phyloP scores from a whole-genome alignment of 192 early-diverging fungal genomes.

The Podila minutissima region DNA sequence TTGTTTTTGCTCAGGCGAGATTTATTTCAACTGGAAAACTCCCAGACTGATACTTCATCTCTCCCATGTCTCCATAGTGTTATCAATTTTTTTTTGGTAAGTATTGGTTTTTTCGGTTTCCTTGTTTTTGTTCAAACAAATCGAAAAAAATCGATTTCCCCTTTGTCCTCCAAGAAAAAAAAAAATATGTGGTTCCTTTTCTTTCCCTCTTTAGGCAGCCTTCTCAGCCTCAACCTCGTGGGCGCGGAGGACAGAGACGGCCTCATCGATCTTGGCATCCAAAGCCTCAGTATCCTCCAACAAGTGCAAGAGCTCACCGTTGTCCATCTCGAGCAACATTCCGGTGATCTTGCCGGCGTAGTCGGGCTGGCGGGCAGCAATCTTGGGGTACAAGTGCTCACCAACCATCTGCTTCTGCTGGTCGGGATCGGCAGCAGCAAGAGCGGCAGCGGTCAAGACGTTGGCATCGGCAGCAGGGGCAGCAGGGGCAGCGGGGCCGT shows the following conservation, averaged over 20 bases:
- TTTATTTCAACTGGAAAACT: too few species aligned
- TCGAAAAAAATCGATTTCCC: conserved; percentile 9
- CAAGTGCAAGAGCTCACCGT: conserved; percentile 88
- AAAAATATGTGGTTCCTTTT: not conserved
- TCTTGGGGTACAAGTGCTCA: conserved; percentile 91
- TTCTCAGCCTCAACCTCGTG: conserved; percentile 20
- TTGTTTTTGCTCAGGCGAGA: too few species aligned
- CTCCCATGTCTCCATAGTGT: not conserved
- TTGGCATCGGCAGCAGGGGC: conserved; percentile 36
- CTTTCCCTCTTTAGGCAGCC: conserved; percentile 7
- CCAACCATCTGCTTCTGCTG: conserved; percentile 96
- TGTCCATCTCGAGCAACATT: conserved; percentile 99
- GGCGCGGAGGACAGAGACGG: conserved; percentile 29
- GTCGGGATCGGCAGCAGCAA: conserved; percentile 81
- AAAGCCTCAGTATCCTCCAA: conserved; percentile 76
- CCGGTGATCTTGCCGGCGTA: conserved; percentile 97
- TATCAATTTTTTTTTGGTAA: conserved; percentile 2
- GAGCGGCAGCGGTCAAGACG: conserved; percentile 73
- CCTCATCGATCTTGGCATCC: conserved; percentile 33
- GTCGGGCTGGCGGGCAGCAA: conserved; percentile 72
- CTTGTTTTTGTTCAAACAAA: not conserved
- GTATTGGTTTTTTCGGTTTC: conserved; percentile 1
- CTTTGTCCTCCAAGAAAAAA: not conserved
- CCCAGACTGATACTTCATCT: too few species aligned
- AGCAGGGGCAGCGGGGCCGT: conserved; percentile 46